Base-by-base conservation (phyloP, 768 basidiomycete species). In the Trametes cinnabarina region DNA sequence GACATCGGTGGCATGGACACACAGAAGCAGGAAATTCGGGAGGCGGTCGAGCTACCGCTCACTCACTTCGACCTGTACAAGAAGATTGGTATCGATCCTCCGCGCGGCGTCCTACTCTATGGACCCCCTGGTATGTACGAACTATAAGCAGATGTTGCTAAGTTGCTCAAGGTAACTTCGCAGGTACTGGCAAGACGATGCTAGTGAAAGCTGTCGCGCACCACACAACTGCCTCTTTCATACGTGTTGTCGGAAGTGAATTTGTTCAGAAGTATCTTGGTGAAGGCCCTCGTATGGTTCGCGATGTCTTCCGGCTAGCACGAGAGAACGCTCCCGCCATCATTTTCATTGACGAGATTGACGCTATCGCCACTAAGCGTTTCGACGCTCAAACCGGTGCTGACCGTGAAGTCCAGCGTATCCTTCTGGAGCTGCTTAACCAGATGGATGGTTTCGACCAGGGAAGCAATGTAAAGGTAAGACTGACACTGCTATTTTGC, bases 371-470 rank as follows among this genome's bases (percentile, higher is more conserved):
- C 3, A 98, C 97, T 35, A 99, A 99, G 74, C 94, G 96, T 70
- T 99, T 99, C 74, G 97, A 98, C 69, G 97, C 97, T 6, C 97
- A 99, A 72, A 98, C 97, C 0, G 97, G 97, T 68, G 97, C 97
- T 10, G 97, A 99, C 75, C 83, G 97, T 59, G 97, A 99, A 76
- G 97, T 99, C 4, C 97, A 99, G 73, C 92, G 97, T 74, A 98
- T 99, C 68, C 73, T 99, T 62, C 85, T 99, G 12, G 97, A 99
- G 73, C 77, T 99, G 55, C 79, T 99, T 58, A 98, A 96, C 70
- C 97, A 99, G 70, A 99, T 99, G 97, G 97, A 99, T 67, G 97
- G 97, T 62, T 99, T 99, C 73, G 97, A 99, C 74, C 97, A 99
- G 73, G 90, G 90, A 4, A 94, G 93, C 71, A 98, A 95, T 66